A percentile compares a stretch with the other conserved stretches of the same genome.
phyloP scores from a whole-genome alignment of 2,329 filamentous ascomycete genomes.

The Bipolaris oryzae region DNA sequence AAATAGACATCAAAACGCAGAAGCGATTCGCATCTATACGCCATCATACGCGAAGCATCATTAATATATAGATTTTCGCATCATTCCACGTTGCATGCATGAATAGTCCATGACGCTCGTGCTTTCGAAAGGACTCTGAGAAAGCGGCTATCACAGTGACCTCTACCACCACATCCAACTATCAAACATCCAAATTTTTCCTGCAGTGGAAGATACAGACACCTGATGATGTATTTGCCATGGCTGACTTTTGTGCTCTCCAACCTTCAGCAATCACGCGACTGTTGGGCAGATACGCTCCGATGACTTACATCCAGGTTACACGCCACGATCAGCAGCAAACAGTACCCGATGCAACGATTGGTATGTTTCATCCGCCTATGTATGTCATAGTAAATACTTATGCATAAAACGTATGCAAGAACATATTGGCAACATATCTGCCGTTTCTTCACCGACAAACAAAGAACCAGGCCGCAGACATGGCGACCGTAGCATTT shows the following conservation, averaged over 20 bases:
- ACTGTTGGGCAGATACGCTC: background rate
- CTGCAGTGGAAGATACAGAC: background rate
- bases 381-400: background rate
- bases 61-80: background rate
- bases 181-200: background rate
- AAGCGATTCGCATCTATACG: background rate
- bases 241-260: background rate
- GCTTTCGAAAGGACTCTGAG: too few species aligned
- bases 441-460: background rate
- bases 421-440: background rate
- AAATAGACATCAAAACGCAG: constrained; percentile 23
- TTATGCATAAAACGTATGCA: background rate
- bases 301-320: background rate
- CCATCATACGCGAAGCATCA: background rate
- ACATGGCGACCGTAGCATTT: background rate
- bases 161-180: too few species aligned
- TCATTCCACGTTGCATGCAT: background rate
- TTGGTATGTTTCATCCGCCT: background rate
- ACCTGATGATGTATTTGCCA: background rate
- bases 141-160: background rate
- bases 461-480: background rate
- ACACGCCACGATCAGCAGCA: background rate
- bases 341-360: background rate
- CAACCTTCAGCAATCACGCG: background rate
- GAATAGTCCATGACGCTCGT: background rate